These are phyloP conservation scores for Thielaviopsis cerberus DNA, from an alignment of 2,329 filamentous ascomycete genomes.

Conservation along the genomic window DNA sequence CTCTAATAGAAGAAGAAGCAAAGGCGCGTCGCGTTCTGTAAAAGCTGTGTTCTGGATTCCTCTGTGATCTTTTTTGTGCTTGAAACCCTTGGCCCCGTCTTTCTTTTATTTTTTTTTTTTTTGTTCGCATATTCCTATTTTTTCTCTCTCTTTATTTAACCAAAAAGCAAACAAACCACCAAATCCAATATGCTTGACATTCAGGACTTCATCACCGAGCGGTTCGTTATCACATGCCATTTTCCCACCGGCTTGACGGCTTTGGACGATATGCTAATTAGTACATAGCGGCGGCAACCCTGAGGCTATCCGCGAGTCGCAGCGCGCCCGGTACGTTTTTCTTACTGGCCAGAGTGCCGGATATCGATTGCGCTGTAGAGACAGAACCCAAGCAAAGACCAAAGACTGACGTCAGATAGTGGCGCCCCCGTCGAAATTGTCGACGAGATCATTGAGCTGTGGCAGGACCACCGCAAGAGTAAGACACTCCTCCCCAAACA, in stretches of 20 bases:
- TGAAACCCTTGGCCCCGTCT: background rate
- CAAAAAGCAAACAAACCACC: conserved; percentile 1
- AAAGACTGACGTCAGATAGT: conserved; percentile 5
- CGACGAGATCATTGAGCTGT: conserved; percentile 75
- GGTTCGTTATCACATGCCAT: conserved; percentile 6
- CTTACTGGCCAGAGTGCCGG: background rate
- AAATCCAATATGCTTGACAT: conserved; percentile 48
- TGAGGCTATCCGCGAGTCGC: conserved; percentile 78
- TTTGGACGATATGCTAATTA: background rate
- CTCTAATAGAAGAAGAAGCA: background rate
- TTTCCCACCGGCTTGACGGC: background rate
- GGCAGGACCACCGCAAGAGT: conserved; percentile 69
- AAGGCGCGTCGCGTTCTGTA: background rate
- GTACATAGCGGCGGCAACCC: conserved; percentile 59
- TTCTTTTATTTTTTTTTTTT: background rate
- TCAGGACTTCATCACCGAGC: conserved; percentile 63
- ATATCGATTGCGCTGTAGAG: background rate
- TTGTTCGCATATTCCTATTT: background rate
- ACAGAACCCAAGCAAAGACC: background rate
- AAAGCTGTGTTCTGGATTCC: background rate
- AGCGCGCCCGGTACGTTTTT: conserved; percentile 50
- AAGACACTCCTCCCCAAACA: conserved; percentile 15
- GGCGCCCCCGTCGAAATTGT: conserved; percentile 60
- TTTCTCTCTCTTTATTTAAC: background rate
- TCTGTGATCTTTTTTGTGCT: background rate